Evolutionary conservation across 768 basidiomycete genomes (phyloP).

Genomic region (Termitomyces sp.): DNA sequence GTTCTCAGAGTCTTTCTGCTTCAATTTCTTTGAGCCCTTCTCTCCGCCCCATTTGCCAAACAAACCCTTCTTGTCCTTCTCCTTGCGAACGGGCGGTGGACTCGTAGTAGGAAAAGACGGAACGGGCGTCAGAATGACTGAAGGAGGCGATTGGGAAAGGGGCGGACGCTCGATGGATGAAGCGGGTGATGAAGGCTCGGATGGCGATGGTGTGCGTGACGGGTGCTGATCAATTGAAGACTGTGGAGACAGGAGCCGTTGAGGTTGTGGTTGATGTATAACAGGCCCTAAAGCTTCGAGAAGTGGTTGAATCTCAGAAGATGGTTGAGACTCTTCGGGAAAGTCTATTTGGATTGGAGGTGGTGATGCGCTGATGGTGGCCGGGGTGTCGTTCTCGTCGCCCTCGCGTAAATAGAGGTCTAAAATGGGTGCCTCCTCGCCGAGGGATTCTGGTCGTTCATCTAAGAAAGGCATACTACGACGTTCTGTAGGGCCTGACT

Average conservation of each 20-base stretch:
- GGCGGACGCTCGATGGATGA: constrained; percentile 19
- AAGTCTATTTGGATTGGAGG: constrained; percentile 16
- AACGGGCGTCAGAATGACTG: constrained; percentile 15
- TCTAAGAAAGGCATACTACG: constrained; percentile 42
- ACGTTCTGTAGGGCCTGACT: constrained; percentile 25
- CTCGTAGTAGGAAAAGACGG: constrained; percentile 23
- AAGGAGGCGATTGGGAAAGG: constrained; percentile 20
- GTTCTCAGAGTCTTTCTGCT: constrained; percentile 11
- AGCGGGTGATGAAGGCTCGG: constrained; percentile 23
- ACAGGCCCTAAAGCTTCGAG: constrained; percentile 32
- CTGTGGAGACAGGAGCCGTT: constrained; percentile 41
- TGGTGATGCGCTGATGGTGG: constrained; percentile 25
- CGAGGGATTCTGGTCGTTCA: constrained; percentile 69
- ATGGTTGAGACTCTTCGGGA: constrained; percentile 13
- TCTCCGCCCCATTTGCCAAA: constrained; percentile 65
- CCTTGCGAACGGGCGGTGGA: constrained; percentile 42
- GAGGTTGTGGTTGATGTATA: constrained; percentile 65
- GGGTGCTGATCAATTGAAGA: constrained; percentile 28
- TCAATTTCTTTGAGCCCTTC: constrained; percentile 52
- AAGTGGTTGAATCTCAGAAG: constrained; percentile 26
- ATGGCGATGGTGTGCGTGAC: constrained; percentile 59
- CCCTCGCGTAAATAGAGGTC: constrained; percentile 70
- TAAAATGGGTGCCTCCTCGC: constrained; percentile 77
- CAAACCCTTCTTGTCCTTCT: constrained; percentile 70
- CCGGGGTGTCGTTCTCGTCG: constrained; percentile 28